These are phyloP conservation scores for Dendrobium chrysotoxum DNA, from an alignment of 106 monocot genomes.

Conservation along the genomic window DNA sequence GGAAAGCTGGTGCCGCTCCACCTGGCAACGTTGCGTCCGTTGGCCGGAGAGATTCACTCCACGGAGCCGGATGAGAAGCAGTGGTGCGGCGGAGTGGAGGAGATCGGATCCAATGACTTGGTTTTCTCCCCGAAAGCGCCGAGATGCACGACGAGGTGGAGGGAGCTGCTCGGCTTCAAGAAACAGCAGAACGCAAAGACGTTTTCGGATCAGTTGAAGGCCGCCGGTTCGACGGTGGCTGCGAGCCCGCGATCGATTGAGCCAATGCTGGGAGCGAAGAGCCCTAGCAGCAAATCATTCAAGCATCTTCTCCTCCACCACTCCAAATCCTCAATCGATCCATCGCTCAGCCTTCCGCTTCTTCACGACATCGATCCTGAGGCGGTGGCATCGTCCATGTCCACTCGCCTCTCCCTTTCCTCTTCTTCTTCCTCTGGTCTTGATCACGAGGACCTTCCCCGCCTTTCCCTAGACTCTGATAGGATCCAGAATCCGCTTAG, in stretches of 20 bases:
- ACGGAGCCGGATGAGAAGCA: not conserved
- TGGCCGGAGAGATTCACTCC: conserved; percentile 2
- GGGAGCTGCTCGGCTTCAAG: conserved; percentile 58
- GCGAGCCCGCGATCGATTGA: not conserved
- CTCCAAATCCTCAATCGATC: conserved; percentile 22
- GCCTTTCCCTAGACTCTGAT: conserved; percentile 75
- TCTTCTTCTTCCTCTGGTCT: conserved; percentile 57
- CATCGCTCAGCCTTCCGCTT: conserved; percentile 49
- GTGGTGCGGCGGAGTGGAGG: conserved; percentile 5
- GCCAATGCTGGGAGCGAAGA: conserved; percentile 4
- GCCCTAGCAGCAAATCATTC: conserved; percentile 20
- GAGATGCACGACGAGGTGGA: conserved; percentile 77
- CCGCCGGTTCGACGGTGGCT: not conserved
- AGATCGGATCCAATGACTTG: conserved; percentile 19
- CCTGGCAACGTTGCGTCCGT: not conserved
- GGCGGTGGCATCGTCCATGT: conserved; percentile 39
- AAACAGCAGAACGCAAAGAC: conserved; percentile 19
- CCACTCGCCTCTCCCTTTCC: conserved; percentile 52
- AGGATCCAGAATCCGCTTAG: conserved; percentile 12
- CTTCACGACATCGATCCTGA: conserved; percentile 53
- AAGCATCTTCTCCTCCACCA: conserved; percentile 33
- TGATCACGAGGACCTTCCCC: conserved; percentile 65
- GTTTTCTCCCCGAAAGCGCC: conserved; percentile 74
- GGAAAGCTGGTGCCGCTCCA: conserved; percentile 88
- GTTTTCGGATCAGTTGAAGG: conserved; percentile 2